Evolutionary conservation across 2,329 filamentous ascomycete species (phyloP), one percentile per base, ranked within the genome.

Genomic region (Fulvia fulva): DNA sequence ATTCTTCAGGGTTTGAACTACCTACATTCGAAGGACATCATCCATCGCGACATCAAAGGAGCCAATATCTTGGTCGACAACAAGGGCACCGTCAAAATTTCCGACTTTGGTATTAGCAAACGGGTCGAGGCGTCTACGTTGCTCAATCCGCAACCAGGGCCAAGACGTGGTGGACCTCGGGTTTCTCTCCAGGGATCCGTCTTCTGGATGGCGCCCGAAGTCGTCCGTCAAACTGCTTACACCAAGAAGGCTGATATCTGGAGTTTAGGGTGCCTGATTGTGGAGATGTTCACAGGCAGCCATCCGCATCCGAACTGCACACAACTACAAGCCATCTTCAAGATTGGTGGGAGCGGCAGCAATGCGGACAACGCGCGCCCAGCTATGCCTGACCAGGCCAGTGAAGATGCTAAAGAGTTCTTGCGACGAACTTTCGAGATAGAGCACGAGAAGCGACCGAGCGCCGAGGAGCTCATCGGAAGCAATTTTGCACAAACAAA

Each of bases 181-280:
- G 70, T 86, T 11, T 97, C 93, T 1, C 83, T 99, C 3, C 94
- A 99, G 74, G 94, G 94, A 14, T 97, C 91, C 25, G 94, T 99
- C 53, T 99, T 97, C 78, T 99, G 94, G 94, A 99, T 99, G 94
- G 94, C 94, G 0, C 94, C 94, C 8, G 94, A 99, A 78, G 94
- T 99, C 21, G 94, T 99, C 62, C 94, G 94, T 70, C 94, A 97
- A 76, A 97, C 93, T 2, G 92, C 91, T 5, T 97, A 99, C 77
- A 97, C 93, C 5, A 91, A 93, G 77, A 97, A 97, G 78, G 94
- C 94, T 14, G 94, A 99, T 70, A 99, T 99, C 67, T 99, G 94
- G 94, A 96, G 91, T 47, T 83, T 99, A 23, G 94, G 94, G 32
- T 99, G 94, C 73, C 80, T 99, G 53, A 91, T 99, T 14, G 93